phyloP scores from a whole-genome alignment of 768 basidiomycete species.

The Naganishia kalamii region DNA sequence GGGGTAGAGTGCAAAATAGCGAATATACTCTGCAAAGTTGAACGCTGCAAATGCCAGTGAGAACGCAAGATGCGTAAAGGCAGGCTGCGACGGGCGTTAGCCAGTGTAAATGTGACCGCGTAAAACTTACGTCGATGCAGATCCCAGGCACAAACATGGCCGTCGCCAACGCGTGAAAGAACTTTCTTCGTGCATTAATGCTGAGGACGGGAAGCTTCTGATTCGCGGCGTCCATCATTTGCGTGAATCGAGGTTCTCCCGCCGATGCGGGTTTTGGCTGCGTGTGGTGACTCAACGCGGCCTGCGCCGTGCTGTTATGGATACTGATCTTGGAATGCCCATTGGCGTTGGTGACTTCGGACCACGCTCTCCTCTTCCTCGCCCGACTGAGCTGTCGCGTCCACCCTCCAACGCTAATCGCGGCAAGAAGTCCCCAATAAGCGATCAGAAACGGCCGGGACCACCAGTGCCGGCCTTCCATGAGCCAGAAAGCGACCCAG shows the following conservation, averaged over 20 bases:
- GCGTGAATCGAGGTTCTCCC: conserved; percentile 25
- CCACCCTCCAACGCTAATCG: conserved; percentile 89
- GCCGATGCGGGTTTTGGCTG: neutral
- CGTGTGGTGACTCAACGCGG: neutral
- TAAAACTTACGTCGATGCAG: conserved; percentile 69
- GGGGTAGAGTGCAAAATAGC: conserved; percentile 97
- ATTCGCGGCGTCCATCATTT: conserved; percentile 67
- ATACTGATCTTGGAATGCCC: conserved; percentile 50
- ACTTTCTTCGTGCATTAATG: conserved; percentile 88
- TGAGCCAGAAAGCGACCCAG: conserved; percentile 70
- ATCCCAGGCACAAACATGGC: conserved; percentile 95
- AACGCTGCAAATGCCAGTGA: conserved; percentile 91
- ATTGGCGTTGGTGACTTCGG: conserved; percentile 28
- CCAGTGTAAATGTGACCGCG: neutral
- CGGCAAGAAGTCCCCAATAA: conserved; percentile 78
- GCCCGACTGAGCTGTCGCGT: conserved; percentile 78
- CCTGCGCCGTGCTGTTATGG: neutral
- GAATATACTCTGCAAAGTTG: conserved; percentile 92
- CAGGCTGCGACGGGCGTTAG: conserved; percentile 58
- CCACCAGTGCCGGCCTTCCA: conserved; percentile 72
- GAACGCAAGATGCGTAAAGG: conserved; percentile 91
- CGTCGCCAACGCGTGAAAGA: conserved; percentile 91
- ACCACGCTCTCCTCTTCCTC: conserved; percentile 56
- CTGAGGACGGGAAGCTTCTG: conserved; percentile 83
- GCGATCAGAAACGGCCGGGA: conserved; percentile 66